Base-by-base conservation (phyloP, 2,329 filamentous ascomycete genomes). In the Fusarium solani-melongenae region DNA sequence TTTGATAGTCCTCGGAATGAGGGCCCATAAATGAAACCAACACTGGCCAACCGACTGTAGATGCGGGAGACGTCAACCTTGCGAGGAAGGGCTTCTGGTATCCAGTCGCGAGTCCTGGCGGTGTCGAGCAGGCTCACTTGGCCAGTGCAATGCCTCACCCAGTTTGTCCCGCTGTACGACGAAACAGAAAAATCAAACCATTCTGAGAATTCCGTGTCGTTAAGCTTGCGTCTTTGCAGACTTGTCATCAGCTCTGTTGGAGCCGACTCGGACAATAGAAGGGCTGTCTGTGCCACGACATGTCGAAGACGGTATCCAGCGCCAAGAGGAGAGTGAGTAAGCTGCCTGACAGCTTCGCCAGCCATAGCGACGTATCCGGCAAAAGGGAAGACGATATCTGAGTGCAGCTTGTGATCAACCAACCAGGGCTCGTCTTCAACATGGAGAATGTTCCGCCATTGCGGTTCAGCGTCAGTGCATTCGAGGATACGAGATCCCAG, bases 301-400 rank as follows among this genome's bases (percentile, higher is more conserved):
- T 69, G 66, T 20, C 49, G 20, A 29, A 69, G 22, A 1, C 63
- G 63, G 6, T 69, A 69, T 10, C 6, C 57, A 4, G 27, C 14
- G 10, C 66, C 63, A 10, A 31, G 17, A n/a, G 63, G 22, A 9
- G 56, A 39, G 3, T 14, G 57, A 10, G 41, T 58, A 6, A 55
- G 20, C 12, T 72, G 70, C 17, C 53, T 63, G 2, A 62, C 24
- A 7, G 84, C 85, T 67, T 87, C 85, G 0, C 86, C 65, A 1
- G 83, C 85, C 81, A 89, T 86, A 22, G 84, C 81, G 4, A 88
- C 74, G 57, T 71, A 71, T 1, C 57, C 66, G 0, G 62, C 58
- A 2, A 70, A 66, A 1, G 69, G 69, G 4, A 83, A 86, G 2
- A 71, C 66, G 2, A 60, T 53, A 3, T 71, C 58, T 1, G 57